Evolutionary conservation across 352 stramenopile species (phyloP).

Genomic region (Thalassiosira mediterranea): DNA sequence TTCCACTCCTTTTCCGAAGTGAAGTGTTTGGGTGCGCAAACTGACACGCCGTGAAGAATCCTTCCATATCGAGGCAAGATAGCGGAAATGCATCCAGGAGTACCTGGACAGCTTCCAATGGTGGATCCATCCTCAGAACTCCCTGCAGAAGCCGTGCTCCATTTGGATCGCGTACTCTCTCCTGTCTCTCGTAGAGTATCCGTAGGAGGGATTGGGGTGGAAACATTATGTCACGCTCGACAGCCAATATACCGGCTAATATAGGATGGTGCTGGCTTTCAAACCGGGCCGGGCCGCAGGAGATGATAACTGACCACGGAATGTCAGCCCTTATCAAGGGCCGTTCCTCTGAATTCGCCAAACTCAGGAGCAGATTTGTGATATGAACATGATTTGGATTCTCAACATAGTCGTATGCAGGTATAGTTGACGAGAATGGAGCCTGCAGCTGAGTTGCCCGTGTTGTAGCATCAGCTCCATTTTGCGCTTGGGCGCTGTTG

Average conservation of each 20-base stretch:
- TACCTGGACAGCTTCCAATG: constrained; percentile 33
- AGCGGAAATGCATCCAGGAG: constrained; percentile 44
- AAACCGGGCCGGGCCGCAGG: constrained; percentile 9
- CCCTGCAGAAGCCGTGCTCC: constrained; percentile 43
- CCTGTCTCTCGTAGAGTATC: constrained; percentile 22
- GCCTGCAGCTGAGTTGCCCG: not conserved
- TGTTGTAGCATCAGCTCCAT: not conserved
- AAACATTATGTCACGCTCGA: not conserved
- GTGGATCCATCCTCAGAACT: constrained; percentile 49
- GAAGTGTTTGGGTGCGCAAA: constrained; percentile 52
- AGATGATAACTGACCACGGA: constrained; percentile 42
- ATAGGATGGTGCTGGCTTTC: not conserved
- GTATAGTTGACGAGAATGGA: not conserved
- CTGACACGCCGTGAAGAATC: constrained; percentile 56
- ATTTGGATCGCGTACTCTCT: constrained; percentile 18
- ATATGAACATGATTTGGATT: constrained; percentile 8
- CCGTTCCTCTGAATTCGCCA: constrained; percentile 43
- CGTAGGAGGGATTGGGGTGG: not conserved
- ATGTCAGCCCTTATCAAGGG: constrained; percentile 57
- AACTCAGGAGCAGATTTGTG: constrained; percentile 38
- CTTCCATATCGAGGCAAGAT: constrained; percentile 56
- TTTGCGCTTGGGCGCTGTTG: not conserved
- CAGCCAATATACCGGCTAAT: not conserved
- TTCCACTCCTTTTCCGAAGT: not conserved
- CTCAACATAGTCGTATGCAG: not conserved